These are phyloP conservation scores for Blakeslea trispora DNA, from an alignment of 371 early-diverging fungal species.

Conservation along the genomic window DNA sequence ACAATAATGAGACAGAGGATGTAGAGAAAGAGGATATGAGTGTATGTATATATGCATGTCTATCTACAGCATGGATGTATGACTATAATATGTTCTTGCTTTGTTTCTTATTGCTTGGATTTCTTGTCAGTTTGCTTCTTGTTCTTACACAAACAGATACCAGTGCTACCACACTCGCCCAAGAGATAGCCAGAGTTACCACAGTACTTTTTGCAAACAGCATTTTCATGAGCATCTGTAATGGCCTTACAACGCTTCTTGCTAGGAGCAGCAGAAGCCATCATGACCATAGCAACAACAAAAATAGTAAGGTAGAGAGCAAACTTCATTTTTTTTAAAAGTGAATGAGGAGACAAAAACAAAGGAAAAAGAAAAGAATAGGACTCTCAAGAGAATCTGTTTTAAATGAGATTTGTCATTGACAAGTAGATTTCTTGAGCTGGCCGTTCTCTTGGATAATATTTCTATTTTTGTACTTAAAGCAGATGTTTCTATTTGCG, in stretches of 20 bases:
- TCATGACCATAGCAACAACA: slow-evolving; percentile 8
- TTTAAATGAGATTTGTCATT: neutral
- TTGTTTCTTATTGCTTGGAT: neutral
- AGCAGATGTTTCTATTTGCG: neutral
- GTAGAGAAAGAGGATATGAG: too few relatives aligned
- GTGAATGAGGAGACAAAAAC: neutral
- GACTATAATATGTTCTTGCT: too few relatives aligned
- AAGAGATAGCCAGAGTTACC: slow-evolving; percentile 15
- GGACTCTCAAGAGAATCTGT: neutral
- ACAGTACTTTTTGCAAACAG: slow-evolving; percentile 23
- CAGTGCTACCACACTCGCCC: slow-evolving; percentile 26
- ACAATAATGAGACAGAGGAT: too few relatives aligned
- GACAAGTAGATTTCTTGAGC: too few relatives aligned
- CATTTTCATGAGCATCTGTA: slow-evolving; percentile 21
- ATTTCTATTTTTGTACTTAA: neutral
- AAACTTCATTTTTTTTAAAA: slow-evolving; percentile 17
- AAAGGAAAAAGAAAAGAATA: neutral
- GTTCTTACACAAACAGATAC: slow-evolving; percentile 28
- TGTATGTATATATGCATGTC: too few relatives aligned
- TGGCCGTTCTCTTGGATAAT: neutral
- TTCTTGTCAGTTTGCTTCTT: slow-evolving; percentile 1
- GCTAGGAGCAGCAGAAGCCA: slow-evolving; percentile 9
- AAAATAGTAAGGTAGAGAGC: slow-evolving; percentile 9
- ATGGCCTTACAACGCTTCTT: slow-evolving; percentile 17
- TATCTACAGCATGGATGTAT: too few relatives aligned